A percentile compares a stretch with the other conserved stretches of the same genome.
phyloP scores from a whole-genome alignment of 2,329 filamentous ascomycete genomes.

The Monilinia vaccinii-corymbosi region DNA sequence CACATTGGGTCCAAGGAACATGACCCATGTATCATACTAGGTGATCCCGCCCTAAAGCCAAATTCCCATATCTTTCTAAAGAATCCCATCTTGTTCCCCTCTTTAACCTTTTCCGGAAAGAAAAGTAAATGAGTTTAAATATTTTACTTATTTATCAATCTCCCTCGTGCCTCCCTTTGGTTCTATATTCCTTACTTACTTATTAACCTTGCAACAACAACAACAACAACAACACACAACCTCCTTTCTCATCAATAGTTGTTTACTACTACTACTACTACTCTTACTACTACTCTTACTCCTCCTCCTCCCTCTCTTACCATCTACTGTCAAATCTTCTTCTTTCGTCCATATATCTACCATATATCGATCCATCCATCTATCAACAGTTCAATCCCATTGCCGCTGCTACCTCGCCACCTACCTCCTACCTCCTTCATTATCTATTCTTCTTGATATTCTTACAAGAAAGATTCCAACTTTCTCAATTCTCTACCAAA shows the following conservation, averaged over 20 bases:
- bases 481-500: neutral
- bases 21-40: neutral
- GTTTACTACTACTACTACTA: too few species aligned
- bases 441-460: neutral
- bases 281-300: too few species aligned
- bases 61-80: slow-evolving; percentile 7
- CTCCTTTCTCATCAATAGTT: too few species aligned
- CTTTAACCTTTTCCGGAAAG: neutral
- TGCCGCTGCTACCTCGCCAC: neutral
- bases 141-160: neutral
- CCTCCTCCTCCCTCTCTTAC: too few species aligned
- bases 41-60: neutral
- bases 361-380: too few species aligned
- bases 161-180: too few species aligned
- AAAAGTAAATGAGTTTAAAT: neutral
- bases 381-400: too few species aligned
- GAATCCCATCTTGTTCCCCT: slow-evolving; percentile 9
- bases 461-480: neutral
- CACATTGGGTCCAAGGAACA: neutral
- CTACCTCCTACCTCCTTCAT: neutral
- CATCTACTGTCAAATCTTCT: too few species aligned
- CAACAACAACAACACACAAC: too few species aligned
- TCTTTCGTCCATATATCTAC: too few species aligned
- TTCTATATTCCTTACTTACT: too few species aligned
- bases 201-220: too few species aligned